These are phyloP conservation scores for Chenopodium suecicum DNA, from an alignment of 148 eudicot genomes.

Conservation along the genomic window DNA sequence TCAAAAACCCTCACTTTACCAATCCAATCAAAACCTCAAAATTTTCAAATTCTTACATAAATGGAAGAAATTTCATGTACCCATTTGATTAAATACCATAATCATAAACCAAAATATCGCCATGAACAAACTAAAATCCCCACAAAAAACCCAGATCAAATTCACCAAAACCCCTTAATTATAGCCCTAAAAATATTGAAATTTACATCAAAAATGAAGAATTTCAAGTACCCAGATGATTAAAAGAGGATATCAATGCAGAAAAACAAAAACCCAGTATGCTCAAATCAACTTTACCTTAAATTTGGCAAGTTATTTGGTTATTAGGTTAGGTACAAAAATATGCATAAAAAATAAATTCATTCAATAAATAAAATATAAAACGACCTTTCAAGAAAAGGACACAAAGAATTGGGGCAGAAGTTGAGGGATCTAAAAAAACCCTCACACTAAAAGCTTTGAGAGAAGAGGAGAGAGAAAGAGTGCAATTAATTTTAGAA, in stretches of 20 bases:
- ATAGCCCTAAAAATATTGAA: constrained; percentile 3
- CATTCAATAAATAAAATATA: constrained; percentile 17
- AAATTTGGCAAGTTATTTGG: no score
- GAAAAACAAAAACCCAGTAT: neutral
- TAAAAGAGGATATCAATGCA: neutral
- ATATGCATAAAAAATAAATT: neutral
- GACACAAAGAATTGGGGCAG: neutral
- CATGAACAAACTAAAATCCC: neutral
- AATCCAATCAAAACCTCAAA: neutral
- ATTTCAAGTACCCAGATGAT: neutral
- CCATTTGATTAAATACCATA: constrained; percentile 19
- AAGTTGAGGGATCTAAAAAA: constrained; percentile 8
- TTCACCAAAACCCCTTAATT: constrained; percentile 1
- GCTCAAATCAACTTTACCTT: no score
- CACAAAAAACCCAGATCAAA: constrained; percentile 22
- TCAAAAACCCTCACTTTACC: neutral
- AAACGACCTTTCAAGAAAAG: constrained; percentile 18
- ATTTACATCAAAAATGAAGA: neutral
- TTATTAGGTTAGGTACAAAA: no score
- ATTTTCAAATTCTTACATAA: constrained; percentile 3
- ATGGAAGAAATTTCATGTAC: constrained; percentile 11
- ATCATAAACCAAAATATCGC: constrained; percentile 1
- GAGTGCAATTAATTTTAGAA: neutral
- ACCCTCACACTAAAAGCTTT: neutral
- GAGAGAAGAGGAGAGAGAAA: neutral